Evolutionary conservation across 768 basidiomycete genomes (phyloP).

Genomic region (Amanita pallidorosea): DNA sequence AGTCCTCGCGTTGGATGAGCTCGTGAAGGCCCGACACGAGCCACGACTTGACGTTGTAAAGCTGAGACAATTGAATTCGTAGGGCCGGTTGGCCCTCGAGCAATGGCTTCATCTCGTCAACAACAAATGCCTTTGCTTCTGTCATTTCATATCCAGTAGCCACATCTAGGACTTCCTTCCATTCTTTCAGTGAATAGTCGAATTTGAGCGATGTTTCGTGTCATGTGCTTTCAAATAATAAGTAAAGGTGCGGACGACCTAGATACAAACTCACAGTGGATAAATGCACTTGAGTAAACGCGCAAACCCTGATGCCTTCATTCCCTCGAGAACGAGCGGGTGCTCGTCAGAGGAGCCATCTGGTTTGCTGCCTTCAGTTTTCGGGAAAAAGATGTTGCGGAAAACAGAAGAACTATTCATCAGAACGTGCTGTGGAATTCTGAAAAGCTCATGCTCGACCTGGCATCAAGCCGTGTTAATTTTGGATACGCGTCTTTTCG

Average conservation of each 20-base stretch:
- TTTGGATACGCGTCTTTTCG: too few species aligned
- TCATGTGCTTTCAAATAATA: not conserved
- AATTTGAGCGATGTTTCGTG: not conserved
- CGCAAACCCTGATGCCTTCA: conserved; percentile 1
- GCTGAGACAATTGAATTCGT: not conserved
- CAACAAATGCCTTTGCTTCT: not conserved
- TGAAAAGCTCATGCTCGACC: conserved; percentile 5
- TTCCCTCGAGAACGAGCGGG: not conserved
- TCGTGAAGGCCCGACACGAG: not conserved
- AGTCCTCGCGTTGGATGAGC: not conserved
- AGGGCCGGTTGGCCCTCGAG: not conserved
- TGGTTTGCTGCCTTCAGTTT: not conserved
- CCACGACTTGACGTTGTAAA: not conserved
- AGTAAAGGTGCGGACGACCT: not conserved
- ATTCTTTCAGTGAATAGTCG: not conserved
- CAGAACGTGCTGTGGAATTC: not conserved
- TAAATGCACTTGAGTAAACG: conserved; percentile 11
- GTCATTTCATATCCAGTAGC: not conserved
- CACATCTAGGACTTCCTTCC: not conserved
- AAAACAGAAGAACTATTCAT: not conserved
- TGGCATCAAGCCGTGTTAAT: not conserved
- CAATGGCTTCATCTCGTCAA: conserved; percentile 1
- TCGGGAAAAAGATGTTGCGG: not conserved
- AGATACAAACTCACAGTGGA: conserved; percentile 7
- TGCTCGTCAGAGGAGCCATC: conserved; percentile 4